Conservation (phyloP, 768 basidiomycete species). For the Boletus barrowsii region DNA sequence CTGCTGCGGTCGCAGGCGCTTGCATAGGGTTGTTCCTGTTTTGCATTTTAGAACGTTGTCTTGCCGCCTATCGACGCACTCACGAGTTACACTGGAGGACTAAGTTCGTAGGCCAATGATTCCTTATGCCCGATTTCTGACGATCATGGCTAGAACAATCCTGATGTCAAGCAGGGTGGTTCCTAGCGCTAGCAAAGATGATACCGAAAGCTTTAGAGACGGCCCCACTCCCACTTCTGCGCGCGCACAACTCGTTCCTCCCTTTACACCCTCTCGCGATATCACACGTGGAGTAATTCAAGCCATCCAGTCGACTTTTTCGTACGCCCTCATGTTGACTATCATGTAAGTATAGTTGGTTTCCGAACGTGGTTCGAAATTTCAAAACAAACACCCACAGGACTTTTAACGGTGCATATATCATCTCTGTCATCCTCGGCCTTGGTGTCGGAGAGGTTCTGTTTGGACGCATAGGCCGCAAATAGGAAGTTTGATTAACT, state of each 20-base stretch:
- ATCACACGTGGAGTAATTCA: conserved; percentile 65
- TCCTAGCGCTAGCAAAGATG: conserved; percentile 1
- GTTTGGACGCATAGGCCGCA: conserved; percentile 54
- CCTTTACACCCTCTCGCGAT: conserved; percentile 69
- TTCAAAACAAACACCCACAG: conserved; percentile 38
- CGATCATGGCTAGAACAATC: conserved; percentile 8
- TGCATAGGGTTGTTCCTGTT: conserved; percentile 69
- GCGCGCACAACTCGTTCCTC: conserved; percentile 38
- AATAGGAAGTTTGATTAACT: neutral
- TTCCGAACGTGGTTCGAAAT: neutral
- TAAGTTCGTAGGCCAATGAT: conserved; percentile 39
- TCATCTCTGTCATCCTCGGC: conserved; percentile 70
- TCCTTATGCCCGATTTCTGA: neutral
- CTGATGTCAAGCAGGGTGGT: neutral
- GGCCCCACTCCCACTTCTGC: conserved; percentile 1
- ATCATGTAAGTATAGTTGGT: conserved; percentile 56
- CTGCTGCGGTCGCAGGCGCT: conserved; percentile 71
- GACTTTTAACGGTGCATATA: conserved; percentile 80
- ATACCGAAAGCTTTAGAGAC: neutral
- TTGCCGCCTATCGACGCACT: conserved; percentile 53
- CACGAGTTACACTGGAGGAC: conserved; percentile 57
- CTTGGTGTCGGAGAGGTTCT: conserved; percentile 70
- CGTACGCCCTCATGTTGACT: conserved; percentile 75
- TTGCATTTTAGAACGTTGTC: conserved; percentile 66
- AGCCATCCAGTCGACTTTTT: conserved; percentile 57